Evolutionary conservation across 1,284 basidiomycete genomes (phyloP), one percentile per base, ranked within the genome.

Genomic region (Mrakiaceae sp.): DNA sequence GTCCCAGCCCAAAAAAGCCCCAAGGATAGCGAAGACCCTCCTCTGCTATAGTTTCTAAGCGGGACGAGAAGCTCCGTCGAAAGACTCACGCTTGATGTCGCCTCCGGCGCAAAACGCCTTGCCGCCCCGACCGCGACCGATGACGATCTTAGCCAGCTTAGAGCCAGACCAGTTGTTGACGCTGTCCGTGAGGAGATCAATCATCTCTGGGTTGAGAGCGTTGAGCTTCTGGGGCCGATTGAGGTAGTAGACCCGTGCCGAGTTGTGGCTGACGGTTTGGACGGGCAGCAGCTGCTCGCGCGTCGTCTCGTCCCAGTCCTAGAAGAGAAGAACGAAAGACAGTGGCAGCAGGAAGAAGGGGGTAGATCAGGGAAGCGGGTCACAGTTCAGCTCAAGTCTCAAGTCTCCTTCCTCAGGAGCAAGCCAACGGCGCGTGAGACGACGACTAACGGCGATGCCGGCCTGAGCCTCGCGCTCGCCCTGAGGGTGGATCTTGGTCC

Each of bases 61-160:
- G 12, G 42, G 12, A n/a, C 27, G 52, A 16, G 14, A 54, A 54
- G 2, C 7, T 3, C 52, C 8, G 12, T 27, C 27, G 68, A 55
- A 70, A 70, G 42, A 80, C 85, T 72, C 73, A 90, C 90, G 79
- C 68, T 84, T 84, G 63, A 99, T 89, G 75, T 99, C 96, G 63
- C 95, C 95, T 39, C 95, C 96, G 5, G 91, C 88, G 74, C 94
- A 98, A 73, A 98, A 97, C 10, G 88, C 90, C 66, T 86, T 81
- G 10, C 88, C 90, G 43, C 63, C 63, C 10, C 80, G 79, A 27
- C 91, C 89, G 53, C 82, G 83, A 40, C 88, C 88, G 62, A 94
- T 82, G 67, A 97, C 83, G 43, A 90, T 81, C 68, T 84, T 82
- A 70, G 85, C 86, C 7, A 89, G 79, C 48, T 60, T 60, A 9